Evolutionary conservation across 176 grass and related monocot genomes (phyloP).

Genomic region (Raddia distichophylla): DNA sequence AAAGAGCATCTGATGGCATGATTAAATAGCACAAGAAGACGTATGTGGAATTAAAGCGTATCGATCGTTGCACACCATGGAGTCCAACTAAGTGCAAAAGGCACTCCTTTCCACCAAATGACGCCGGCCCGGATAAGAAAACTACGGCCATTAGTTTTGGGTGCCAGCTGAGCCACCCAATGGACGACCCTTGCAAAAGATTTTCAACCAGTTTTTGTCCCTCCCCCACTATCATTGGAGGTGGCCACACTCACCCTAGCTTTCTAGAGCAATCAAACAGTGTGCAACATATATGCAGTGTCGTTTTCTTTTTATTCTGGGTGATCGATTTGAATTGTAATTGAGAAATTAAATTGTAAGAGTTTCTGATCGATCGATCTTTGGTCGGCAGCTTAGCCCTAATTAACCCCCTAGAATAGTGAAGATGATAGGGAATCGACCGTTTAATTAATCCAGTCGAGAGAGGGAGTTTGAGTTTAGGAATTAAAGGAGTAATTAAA

Average conservation of each 20-base stretch:
- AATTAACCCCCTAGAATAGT: no score
- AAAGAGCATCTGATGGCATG: not conserved
- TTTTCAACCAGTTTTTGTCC: conserved; percentile 44
- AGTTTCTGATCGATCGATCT: no score
- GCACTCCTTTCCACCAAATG: conserved; percentile 25
- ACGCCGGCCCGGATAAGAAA: conserved; percentile 43
- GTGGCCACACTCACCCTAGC: conserved; percentile 27
- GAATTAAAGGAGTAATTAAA: no score
- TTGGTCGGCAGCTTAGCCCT: no score
- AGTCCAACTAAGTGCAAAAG: conserved; percentile 36
- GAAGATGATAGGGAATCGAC: no score
- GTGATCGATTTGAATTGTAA: no score
- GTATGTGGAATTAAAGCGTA: conserved; percentile 7
- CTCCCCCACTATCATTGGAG: conserved; percentile 44
- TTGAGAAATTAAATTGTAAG: no score
- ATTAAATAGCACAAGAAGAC: not conserved
- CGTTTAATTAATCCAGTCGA: no score
- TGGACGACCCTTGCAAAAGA: conserved; percentile 29
- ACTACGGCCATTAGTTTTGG: conserved; percentile 44
- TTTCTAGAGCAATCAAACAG: conserved; percentile 10
- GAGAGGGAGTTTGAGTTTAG: no score
- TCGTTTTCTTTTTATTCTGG: no score
- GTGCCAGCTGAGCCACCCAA: conserved; percentile 22
- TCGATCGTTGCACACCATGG: not conserved
- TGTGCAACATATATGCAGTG: no score